Evolutionary conservation across 345 rosid species (phyloP).

Genomic region (Eucalyptus paniculata): DNA sequence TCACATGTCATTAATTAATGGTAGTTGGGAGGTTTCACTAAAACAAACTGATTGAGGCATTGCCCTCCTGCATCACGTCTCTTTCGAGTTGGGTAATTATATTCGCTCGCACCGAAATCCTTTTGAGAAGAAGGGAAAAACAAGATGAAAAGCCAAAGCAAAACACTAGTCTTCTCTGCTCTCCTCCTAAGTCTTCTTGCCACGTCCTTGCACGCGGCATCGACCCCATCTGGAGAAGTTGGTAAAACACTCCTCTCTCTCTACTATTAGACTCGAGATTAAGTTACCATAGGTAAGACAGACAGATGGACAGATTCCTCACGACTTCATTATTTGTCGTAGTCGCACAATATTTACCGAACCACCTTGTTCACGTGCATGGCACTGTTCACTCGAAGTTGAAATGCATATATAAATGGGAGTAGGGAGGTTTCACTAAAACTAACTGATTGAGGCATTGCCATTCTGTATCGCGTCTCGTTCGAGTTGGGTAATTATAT

Average conservation of each 20-base stretch:
- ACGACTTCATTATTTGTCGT: neutral
- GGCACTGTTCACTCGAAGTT: neutral
- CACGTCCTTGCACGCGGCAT: neutral
- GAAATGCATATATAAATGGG: neutral
- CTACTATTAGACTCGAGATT: no score
- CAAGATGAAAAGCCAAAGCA: neutral
- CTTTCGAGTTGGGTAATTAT: neutral
- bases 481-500: no score
- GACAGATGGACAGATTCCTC: neutral
- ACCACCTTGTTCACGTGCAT: neutral
- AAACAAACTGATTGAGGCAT: neutral
- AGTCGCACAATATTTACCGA: neutral
- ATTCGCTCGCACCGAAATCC: neutral
- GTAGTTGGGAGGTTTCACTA: neutral
- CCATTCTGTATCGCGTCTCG: no score
- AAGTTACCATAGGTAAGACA: neutral
- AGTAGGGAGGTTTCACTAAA: neutral
- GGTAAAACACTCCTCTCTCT: neutral
- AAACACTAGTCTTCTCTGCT: neutral
- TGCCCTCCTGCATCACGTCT: neutral
- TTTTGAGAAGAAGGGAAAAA: neutral
- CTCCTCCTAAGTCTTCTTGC: neutral
- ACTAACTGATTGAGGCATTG: neutral
- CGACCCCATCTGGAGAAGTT: constrained; percentile 15
- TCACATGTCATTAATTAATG: no score